A percentile compares a stretch with the other conserved stretches of the same genome.
These are phyloP conservation scores for Tieghemiomyces parasiticus DNA, from an alignment of 192 early-diverging fungal species.

Conservation along the genomic window DNA sequence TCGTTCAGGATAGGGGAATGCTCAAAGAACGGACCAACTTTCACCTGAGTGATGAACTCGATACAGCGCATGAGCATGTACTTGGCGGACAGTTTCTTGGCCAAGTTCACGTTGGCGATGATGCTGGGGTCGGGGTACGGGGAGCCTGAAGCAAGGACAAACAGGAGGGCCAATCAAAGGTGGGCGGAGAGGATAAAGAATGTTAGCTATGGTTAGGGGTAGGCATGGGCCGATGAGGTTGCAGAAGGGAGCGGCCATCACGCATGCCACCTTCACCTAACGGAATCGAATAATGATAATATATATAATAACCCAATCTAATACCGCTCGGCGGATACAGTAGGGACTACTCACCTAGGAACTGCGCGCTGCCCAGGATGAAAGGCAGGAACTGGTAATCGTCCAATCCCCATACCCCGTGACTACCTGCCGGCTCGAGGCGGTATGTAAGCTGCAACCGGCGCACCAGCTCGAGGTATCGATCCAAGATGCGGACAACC, in stretches of 20 bases:
- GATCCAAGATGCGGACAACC: slow-evolving; percentile 55
- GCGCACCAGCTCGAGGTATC: slow-evolving; percentile 68
- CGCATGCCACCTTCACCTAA: too few species aligned
- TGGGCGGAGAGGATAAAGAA: too few species aligned
- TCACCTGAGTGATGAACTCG: slow-evolving; percentile 54
- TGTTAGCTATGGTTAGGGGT: too few species aligned
- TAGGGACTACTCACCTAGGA: slow-evolving; percentile 48
- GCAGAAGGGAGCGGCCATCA: too few species aligned
- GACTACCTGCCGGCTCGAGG: slow-evolving; percentile 91
- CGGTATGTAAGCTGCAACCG: slow-evolving; percentile 66
- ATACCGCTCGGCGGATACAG: too few species aligned
- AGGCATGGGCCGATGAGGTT: too few species aligned
- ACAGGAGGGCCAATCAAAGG: too few species aligned
- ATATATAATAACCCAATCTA: too few species aligned
- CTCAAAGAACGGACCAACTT: slow-evolving; percentile 57
- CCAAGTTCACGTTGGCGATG: slow-evolving; percentile 41
- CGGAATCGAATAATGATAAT: too few species aligned
- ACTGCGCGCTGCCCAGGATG: slow-evolving; percentile 81
- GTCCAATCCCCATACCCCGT: slow-evolving; percentile 95
- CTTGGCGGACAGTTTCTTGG: slow-evolving; percentile 42
- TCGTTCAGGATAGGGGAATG: slow-evolving; percentile 67
- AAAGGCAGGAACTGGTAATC: slow-evolving; percentile 96
- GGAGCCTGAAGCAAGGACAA: too few species aligned
- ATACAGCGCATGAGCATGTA: slow-evolving; percentile 84
- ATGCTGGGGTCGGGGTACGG: slow-evolving; percentile 52